Base-by-base conservation (phyloP, 768 basidiomycete genomes). In the Calvatia gigantea region DNA sequence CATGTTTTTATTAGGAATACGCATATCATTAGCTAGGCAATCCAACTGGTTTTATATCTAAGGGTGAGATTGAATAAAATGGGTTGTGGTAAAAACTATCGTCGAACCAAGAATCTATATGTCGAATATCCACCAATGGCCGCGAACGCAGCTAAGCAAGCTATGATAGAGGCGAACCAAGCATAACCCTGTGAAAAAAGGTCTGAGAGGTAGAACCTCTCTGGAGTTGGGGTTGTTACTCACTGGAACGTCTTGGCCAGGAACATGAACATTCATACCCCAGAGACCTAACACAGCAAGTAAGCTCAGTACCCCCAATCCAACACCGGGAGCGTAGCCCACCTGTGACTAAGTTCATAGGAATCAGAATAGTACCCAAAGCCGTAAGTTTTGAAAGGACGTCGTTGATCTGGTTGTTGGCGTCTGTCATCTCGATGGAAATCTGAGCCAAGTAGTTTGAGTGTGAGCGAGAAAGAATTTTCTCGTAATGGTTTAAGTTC, bases 401-500 rank as follows among this genome's bases (percentile, higher is more conserved):
- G 67, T 98, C 94, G 73, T 99, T 99, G 75, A 98, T 99, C 75
- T 98, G 94, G 70, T 99, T 99, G 74, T 99, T 99, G 38, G 97
- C 97, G 64, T 98, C 95, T 32, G 94, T 96, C 96, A 98, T 99
- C 76, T 98, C 97, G 72, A 99, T 98, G 39, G 94, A 97, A 63
- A 99, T 99, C 66, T 98, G 97, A 1, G 97, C 97, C 48, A 99
- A 87, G 73, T 99, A 99, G 69, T 99, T 99, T 33, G 95, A 98
- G 71, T 99, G 97, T 37, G 96, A 98, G 37, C 97, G 87, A 3
- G 96, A 98, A 7, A 99, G 79, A 66, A 99, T 98, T 78, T 98
- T 99, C 69, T 99, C 97, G 76, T 98, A 99, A 72, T 98, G 97
- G 69, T 98, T 99, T 79, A 99, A 69, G 68, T 96, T 98, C 73